These are phyloP conservation scores for Hyaloscypha variabilis DNA, from an alignment of 495 filamentous ascomycete genomes.

Conservation along the genomic window DNA sequence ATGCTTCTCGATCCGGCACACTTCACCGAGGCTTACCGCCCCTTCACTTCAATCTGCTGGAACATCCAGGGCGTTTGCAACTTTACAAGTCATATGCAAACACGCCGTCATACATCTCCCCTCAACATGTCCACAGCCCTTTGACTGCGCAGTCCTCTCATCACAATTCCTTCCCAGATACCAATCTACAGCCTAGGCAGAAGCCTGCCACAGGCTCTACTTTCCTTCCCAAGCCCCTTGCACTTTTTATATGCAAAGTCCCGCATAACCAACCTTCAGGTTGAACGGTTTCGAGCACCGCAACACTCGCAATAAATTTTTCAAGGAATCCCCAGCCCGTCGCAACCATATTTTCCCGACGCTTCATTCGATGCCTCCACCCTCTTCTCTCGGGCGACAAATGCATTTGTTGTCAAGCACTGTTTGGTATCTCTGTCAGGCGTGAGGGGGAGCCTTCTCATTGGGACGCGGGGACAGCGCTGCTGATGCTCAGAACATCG, in stretches of 20 bases:
- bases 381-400: neutral
- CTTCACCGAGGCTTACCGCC: conserved; percentile 19
- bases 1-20: conserved; percentile 16
- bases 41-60: conserved; percentile 17
- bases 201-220: conserved; percentile 8
- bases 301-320: neutral
- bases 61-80: conserved; percentile 20
- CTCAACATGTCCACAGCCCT: conserved; percentile 3
- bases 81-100: conserved; percentile 25
- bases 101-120: conserved; percentile 1
- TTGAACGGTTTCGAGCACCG: neutral
- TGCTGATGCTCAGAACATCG: neutral
- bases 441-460: neutral
- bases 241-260: conserved; percentile 7
- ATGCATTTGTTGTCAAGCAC: neutral
- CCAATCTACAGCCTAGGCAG: conserved; percentile 15
- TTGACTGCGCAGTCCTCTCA: conserved; percentile 12
- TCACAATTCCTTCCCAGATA: neutral
- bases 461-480: neutral
- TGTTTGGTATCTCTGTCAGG: neutral
- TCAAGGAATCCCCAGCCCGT: neutral
- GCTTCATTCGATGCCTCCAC: neutral
- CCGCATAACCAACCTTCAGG: conserved; percentile 3
- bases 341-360: neutral
- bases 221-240: conserved; percentile 4